Evolutionary conservation across 139 green algal genomes (phyloP).

Genomic region (Volvox reticuliferus): DNA sequence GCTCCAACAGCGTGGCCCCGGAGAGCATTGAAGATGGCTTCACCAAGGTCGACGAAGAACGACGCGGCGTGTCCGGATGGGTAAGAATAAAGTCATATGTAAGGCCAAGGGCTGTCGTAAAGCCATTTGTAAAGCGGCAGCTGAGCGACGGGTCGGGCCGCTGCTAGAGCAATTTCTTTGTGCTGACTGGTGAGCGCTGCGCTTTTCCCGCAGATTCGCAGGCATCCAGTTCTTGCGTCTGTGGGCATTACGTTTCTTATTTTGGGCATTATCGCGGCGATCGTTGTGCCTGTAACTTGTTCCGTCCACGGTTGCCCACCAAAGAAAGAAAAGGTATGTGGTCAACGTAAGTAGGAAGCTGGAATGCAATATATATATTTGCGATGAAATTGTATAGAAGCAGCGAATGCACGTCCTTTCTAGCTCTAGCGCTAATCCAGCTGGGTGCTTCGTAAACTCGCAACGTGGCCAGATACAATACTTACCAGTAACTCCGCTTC

Average conservation of each 20-base stretch:
- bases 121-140: neutral
- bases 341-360: neutral
- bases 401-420: neutral
- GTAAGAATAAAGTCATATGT: neutral
- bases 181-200: neutral
- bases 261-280: slow-evolving; percentile 16
- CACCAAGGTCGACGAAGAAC: neutral
- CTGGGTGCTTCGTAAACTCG: neutral
- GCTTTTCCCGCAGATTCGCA: neutral
- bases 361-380: neutral
- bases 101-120: no score
- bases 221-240: slow-evolving; percentile 14
- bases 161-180: neutral
- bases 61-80: neutral
- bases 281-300: slow-evolving; percentile 33
- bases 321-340: slow-evolving; percentile 2
- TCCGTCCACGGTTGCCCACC: slow-evolving; percentile 29
- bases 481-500: neutral
- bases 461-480: neutral
- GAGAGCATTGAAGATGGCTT: neutral
- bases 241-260: slow-evolving; percentile 2
- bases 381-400: neutral
- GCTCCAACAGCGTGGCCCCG: neutral
- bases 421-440: neutral
- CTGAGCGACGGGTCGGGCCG: neutral